Conservation (phyloP, 2,329 filamentous ascomycete genomes). For the Fusarium sp. region DNA sequence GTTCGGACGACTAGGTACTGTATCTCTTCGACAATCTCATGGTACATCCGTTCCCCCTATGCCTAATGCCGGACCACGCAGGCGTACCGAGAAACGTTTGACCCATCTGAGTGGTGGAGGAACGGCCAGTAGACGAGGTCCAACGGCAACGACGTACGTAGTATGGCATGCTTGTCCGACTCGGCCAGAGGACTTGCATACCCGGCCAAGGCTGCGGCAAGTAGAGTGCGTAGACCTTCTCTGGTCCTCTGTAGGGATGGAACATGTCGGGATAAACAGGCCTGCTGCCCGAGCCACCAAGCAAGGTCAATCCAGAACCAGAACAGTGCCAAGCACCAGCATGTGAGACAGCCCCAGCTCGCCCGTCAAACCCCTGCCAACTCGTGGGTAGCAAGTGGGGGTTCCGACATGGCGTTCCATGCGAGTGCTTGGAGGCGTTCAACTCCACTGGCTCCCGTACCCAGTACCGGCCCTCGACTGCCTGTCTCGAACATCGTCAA, state of each 20-base stretch:
- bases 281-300: conserved; percentile 19
- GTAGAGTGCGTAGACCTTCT: conserved; percentile 1
- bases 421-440: conserved; percentile 38
- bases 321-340: conserved; percentile 15
- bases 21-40: not conserved
- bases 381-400: conserved; percentile 42
- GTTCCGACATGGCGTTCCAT: conserved; percentile 39
- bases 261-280: conserved; percentile 38
- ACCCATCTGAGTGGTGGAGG: not conserved
- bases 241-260: conserved; percentile 20
- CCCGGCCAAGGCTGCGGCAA: not conserved
- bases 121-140: not conserved
- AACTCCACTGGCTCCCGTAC: conserved; percentile 29
- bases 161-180: not conserved
- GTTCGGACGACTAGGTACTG: not conserved
- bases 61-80: not conserved
- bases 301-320: conserved; percentile 7
- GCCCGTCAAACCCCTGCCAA: conserved; percentile 35
- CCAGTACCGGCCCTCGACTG: conserved; percentile 23
- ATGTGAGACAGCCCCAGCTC: conserved; percentile 29
- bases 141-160: not conserved
- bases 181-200: conserved; percentile 1
- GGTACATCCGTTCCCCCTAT: not conserved
- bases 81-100: not conserved
- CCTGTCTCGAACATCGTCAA: conserved; percentile 34